Base-by-base conservation (phyloP, 441 rosid genomes). In the Breynia disticha region DNA sequence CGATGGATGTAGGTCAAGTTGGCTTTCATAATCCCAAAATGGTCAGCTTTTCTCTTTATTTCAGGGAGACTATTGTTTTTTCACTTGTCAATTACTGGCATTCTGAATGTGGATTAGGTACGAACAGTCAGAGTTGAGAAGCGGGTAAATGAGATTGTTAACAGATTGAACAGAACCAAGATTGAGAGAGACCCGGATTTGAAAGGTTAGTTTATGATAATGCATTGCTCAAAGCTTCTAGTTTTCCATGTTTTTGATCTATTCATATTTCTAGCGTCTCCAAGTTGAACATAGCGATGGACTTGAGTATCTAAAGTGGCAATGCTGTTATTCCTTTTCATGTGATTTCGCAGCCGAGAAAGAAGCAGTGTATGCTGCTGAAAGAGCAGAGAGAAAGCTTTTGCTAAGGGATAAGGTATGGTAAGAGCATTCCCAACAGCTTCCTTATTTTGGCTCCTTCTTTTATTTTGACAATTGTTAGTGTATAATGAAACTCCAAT, bases 1-100 rank as follows among this genome's bases (percentile, higher is more conserved):
- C 96, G 41, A 93, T 88, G 98, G 97, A 93, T 73, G 97, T 93
- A 56, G 98, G 98, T 32, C 98, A 93, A 86, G 96, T 93, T 60
- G 96, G 96, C 64, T 93, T 93, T 74, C 76, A 86, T 76, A 84
- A 80, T 69, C 41, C 95, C 0, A 93, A 83, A 80, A 83, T 77
- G 94, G 98, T 83, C 67, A 76, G 66, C 7, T 50, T 45, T 15
- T 4, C 3, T 41, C 7, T 15, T 15, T 3, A 41, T 41, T 11
- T 11, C 15, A 41, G 44, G 44, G 3, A 41, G 35, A 28, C 35
- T 28, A 16, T 14, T 7, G 48, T 19, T 39, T 12, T 55, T 6
- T 42, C 21, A 35, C 50, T 35, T n/a, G 16, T 57, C 18, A 22
- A 58, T 28, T 28, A 4, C 0, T 48, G 20, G 52, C 50, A 55